Evolutionary conservation across 2,329 filamentous ascomycete genomes (phyloP).

Genomic region (Corynespora cassiicola): DNA sequence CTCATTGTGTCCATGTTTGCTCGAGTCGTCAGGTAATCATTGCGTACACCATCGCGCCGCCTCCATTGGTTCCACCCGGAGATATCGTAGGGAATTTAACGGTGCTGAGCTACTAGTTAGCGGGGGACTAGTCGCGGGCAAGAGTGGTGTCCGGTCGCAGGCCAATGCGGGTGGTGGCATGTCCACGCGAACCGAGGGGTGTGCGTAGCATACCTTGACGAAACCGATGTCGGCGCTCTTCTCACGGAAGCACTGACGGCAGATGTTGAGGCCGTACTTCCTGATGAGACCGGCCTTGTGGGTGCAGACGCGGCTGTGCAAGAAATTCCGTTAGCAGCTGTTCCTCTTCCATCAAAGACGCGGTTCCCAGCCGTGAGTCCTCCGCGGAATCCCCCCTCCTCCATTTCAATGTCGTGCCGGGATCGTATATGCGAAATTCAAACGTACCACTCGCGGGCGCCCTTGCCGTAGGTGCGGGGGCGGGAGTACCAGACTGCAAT

Average conservation of each 20-base stretch:
- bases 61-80: too few relatives aligned
- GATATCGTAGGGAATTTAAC: too few relatives aligned
- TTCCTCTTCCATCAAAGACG: constrained; percentile 11
- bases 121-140: too few relatives aligned
- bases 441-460: constrained; percentile 88
- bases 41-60: too few relatives aligned
- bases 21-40: constrained; percentile 1
- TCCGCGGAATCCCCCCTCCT: constrained; percentile 13
- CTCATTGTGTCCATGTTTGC: not conserved
- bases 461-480: constrained; percentile 97
- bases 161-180: too few relatives aligned
- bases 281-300: constrained; percentile 99
- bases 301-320: constrained; percentile 78
- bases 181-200: too few relatives aligned
- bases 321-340: constrained; percentile 35
- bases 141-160: too few relatives aligned
- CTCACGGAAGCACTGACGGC: constrained; percentile 75
- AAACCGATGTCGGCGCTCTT: constrained; percentile 73
- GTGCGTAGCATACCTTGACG: constrained; percentile 62
- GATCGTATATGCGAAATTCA: constrained; percentile 7
- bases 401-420: not conserved
- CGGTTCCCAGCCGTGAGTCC: constrained; percentile 26
- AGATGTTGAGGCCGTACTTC: constrained; percentile 96
- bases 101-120: too few relatives aligned
- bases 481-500: constrained; percentile 99